phyloP scores from a whole-genome alignment of 2,329 filamentous ascomycete species.

The Aspergillus puulaauensis region DNA sequence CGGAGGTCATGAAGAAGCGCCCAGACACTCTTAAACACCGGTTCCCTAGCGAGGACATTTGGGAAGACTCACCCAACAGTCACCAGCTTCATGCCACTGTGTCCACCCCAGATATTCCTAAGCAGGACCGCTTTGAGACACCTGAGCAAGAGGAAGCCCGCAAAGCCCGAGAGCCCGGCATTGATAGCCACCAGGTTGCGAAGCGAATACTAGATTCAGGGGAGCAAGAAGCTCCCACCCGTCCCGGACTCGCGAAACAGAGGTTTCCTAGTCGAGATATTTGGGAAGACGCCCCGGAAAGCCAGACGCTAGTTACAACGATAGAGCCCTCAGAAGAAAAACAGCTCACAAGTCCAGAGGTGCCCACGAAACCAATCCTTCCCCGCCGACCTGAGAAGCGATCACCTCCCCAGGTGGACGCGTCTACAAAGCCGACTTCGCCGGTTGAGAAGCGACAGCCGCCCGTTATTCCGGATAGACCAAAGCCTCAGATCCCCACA shows the following conservation, averaged over 20 bases:
- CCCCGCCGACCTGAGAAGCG: slow-evolving; percentile 37
- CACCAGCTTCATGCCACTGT: slow-evolving; percentile 76
- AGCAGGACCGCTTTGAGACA: slow-evolving; percentile 43
- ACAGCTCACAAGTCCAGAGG: slow-evolving; percentile 44
- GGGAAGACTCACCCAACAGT: slow-evolving; percentile 93
- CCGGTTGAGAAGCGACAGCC: slow-evolving; percentile 52
- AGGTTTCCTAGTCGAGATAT: slow-evolving; percentile 90
- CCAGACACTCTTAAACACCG: slow-evolving; percentile 59
- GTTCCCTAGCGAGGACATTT: slow-evolving; percentile 94
- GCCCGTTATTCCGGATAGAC: slow-evolving; percentile 56
- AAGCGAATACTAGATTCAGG: slow-evolving; percentile 34
- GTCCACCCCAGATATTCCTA: slow-evolving; percentile 70
- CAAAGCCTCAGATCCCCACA: slow-evolving; percentile 66
- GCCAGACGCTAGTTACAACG: slow-evolving; percentile 74
- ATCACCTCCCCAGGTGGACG: slow-evolving; percentile 30
- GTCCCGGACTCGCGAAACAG: slow-evolving; percentile 58
- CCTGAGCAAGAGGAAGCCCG: slow-evolving; percentile 51
- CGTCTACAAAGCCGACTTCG: slow-evolving; percentile 40
- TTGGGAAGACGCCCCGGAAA: slow-evolving; percentile 92
- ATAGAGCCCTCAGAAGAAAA: slow-evolving; percentile 52
- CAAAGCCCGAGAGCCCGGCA: slow-evolving; percentile 40
- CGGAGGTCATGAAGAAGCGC: slow-evolving; percentile 56
- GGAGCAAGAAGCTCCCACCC: slow-evolving; percentile 26
- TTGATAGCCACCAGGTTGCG: slow-evolving; percentile 36
- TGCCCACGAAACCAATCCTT: slow-evolving; percentile 33